A percentile compares a stretch with the other conserved stretches of the same genome.
Evolutionary conservation across 2,329 filamentous ascomycete genomes (phyloP).

Genomic region (Plectosphaerella plurivora): DNA sequence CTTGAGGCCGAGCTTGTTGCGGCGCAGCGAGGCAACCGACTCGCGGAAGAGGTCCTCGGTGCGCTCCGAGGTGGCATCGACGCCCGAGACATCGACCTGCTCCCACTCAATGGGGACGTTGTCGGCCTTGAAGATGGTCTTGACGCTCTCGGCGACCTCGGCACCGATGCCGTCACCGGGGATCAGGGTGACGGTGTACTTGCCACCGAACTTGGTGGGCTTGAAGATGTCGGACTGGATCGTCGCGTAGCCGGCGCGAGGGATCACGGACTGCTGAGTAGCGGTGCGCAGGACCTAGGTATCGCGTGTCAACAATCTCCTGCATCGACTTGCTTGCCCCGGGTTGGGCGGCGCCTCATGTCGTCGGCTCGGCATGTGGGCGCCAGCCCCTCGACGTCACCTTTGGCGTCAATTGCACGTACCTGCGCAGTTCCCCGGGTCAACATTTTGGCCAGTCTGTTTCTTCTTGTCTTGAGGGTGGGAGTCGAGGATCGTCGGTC

Average conservation of each 20-base stretch:
- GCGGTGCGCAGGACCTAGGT: constrained; percentile 44
- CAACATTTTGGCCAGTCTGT: constrained; percentile 41
- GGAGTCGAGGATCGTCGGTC: neutral
- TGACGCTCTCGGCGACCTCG: constrained; percentile 96
- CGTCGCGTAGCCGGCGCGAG: constrained; percentile 63
- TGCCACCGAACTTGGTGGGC: constrained; percentile 97
- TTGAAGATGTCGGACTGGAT: constrained; percentile 96
- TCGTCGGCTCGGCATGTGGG: neutral
- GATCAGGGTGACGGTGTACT: constrained; percentile 98
- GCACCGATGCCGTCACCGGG: constrained; percentile 98
- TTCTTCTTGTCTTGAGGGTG: neutral
- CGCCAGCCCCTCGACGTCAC: constrained; percentile 1
- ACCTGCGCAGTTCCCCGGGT: constrained; percentile 58
- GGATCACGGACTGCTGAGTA: constrained; percentile 37
- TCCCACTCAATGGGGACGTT: constrained; percentile 99
- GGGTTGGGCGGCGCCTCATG: neutral
- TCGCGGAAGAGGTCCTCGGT: constrained; percentile 94
- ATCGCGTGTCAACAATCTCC: constrained; percentile 15
- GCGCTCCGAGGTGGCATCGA: constrained; percentile 79
- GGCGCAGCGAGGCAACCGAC: constrained; percentile 89
- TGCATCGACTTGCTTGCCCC: constrained; percentile 11
- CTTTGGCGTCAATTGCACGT: constrained; percentile 21
- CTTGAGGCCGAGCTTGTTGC: constrained; percentile 99
- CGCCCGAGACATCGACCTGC: constrained; percentile 91
- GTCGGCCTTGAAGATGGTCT: constrained; percentile 99